Evolutionary conservation across 2,329 filamentous ascomycete species (phyloP).

Genomic region (Sclerotinia sclerotiorum): DNA sequence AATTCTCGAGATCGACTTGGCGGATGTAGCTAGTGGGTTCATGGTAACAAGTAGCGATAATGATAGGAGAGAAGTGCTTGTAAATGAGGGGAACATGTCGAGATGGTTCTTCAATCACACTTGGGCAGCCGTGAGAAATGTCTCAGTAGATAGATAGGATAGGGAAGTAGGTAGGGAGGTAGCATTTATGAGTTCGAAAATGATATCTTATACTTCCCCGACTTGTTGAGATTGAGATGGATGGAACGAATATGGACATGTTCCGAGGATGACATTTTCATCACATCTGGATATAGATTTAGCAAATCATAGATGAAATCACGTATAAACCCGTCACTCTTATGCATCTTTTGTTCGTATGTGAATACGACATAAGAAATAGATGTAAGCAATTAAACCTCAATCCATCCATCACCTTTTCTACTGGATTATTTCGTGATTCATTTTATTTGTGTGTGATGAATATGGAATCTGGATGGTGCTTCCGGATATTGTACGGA

Average conservation of each 20-base stretch:
- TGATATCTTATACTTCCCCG: background rate
- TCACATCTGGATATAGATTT: background rate
- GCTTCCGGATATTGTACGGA: background rate
- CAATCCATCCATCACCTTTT: background rate
- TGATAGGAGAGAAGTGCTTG: conserved; percentile 6
- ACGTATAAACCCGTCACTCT: conserved; percentile 13
- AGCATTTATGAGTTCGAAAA: background rate
- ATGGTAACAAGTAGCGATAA: conserved; percentile 16
- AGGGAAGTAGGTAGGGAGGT: too few relatives aligned
- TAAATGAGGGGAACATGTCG: conserved; percentile 4
- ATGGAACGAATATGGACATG: background rate
- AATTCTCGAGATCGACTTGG: conserved; percentile 16
- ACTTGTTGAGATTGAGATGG: background rate
- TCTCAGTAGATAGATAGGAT: too few relatives aligned
- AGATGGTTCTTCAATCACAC: conserved; percentile 11
- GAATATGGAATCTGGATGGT: background rate
- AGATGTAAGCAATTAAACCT: background rate
- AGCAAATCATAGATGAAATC: conserved; percentile 19
- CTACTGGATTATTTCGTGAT: background rate
- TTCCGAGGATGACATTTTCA: conserved; percentile 8
- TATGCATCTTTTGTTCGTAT: conserved; percentile 14
- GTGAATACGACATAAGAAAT: conserved; percentile 20
- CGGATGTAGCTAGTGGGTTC: background rate
- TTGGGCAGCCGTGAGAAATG: conserved; percentile 10
- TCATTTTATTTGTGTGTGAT: background rate